Base-by-base conservation (phyloP, 495 filamentous ascomycete genomes). In the Lentithecium fluviatile region DNA sequence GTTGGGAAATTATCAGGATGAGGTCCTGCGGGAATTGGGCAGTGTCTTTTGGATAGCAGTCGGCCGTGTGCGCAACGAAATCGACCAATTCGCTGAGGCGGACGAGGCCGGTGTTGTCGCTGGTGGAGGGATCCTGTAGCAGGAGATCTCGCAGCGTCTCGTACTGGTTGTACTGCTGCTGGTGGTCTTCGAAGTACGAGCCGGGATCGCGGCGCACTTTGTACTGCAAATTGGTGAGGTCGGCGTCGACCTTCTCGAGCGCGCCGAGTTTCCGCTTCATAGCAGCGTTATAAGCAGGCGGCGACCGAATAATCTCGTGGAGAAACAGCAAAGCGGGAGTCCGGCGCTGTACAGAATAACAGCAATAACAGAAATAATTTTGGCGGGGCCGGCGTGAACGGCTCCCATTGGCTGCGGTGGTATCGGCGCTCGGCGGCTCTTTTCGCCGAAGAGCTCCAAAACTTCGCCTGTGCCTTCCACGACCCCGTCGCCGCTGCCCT, bases 181-280 rank as follows among this genome's bases (percentile, higher is more conserved):
- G 77, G 68, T 96, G 96, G 66, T 96, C 91, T 67, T 90, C 87
- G 23, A 82, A 79, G 68, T 96, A 96, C 8, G 92, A 91, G 0
- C 82, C 81, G 42, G 91, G 89, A 73, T 96, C 91, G 73, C 85
- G 83, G 36, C 86, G 81, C 59, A 96, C 89, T 73, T 95, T 92
- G 78, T 94, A 86, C 74, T 95, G 92, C 37, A 96, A 73, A 73
- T 88, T 92, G 48, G 89, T 82, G 81, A 96, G 71, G 72, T 96
- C 91, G 26, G 90, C 91, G 68, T 97, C 92, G 66, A 95, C 85
- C 81, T 97, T 97, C 76, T 97, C 91, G 69, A 96, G 82, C 40
- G 92, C 92, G 32, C 88, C 88, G 38, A 95, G 77, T 76, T 92
- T 93, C 74, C 90, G 82, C 72, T 96, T 96, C 37, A 82, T 83